These are phyloP conservation scores for Clarireedia homoeocarpa DNA, from an alignment of 2,329 filamentous ascomycete genomes.

Conservation along the genomic window DNA sequence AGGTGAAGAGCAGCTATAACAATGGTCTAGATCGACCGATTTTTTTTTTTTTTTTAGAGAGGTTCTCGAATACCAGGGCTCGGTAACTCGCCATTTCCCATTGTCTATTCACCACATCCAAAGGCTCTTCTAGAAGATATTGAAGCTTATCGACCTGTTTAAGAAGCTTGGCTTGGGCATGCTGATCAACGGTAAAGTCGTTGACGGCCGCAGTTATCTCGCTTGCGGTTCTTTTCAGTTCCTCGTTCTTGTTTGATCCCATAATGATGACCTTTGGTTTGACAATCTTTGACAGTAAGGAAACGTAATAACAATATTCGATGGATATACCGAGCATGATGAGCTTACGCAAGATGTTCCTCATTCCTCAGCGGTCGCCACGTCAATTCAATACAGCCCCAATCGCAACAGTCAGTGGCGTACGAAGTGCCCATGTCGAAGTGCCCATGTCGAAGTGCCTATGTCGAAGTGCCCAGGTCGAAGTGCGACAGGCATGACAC, in stretches of 20 bases:
- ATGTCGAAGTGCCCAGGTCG: too few species aligned
- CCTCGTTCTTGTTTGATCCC: neutral
- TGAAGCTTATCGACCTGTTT: conserved; percentile 15
- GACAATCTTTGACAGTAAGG: neutral
- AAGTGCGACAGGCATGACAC: too few species aligned
- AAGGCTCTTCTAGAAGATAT: conserved; percentile 13
- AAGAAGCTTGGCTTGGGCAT: conserved; percentile 11
- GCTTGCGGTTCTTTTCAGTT: neutral
- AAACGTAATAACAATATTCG: too few species aligned
- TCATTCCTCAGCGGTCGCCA: too few species aligned
- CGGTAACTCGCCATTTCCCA: conserved; percentile 13
- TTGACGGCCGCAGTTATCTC: conserved; percentile 10
- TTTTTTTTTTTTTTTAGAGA: neutral
- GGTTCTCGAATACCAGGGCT: neutral
- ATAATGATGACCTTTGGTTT: neutral
- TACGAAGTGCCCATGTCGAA: too few species aligned
- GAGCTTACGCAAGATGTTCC: too few species aligned
- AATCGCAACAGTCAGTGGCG: too few species aligned
- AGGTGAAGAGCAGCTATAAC: neutral
- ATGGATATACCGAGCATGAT: too few species aligned
- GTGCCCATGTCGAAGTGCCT: too few species aligned
- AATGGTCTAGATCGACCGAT: neutral
- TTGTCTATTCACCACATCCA: conserved; percentile 13
- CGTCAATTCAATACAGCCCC: too few species aligned
- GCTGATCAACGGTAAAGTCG: conserved; percentile 10